These are phyloP conservation scores for Phellopilus nigrolimitatus DNA, from an alignment of 1,284 basidiomycete species.

Conservation along the genomic window DNA sequence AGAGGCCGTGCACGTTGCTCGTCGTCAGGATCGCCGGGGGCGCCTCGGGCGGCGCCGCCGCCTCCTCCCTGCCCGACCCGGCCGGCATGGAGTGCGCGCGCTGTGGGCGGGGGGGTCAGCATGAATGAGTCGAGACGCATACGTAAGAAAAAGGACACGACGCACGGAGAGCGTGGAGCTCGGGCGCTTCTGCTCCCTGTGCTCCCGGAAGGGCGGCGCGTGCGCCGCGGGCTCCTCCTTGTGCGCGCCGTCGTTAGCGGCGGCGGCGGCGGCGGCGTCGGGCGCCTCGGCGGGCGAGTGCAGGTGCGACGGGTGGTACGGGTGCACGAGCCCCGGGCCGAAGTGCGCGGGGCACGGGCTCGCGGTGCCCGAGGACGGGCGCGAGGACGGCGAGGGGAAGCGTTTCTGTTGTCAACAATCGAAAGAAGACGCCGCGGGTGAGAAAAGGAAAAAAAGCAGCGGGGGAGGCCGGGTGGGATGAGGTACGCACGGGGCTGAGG, in stretches of 20 bases:
- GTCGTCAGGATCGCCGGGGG: conserved; percentile 17
- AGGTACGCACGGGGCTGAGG: conserved; percentile 39
- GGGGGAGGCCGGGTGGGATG: neutral
- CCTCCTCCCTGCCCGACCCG: neutral
- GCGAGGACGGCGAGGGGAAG: conserved; percentile 30
- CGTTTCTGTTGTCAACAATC: conserved; percentile 47
- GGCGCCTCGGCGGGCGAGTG: conserved; percentile 11
- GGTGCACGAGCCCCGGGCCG: conserved; percentile 20
- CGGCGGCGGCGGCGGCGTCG: neutral
- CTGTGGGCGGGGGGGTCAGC: neutral
- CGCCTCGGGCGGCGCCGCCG: neutral
- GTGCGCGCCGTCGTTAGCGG: neutral
- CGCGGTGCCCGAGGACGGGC: conserved; percentile 36
- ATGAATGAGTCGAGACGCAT: neutral
- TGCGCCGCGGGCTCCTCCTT: no score
- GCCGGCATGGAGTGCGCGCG: neutral
- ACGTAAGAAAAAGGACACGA: no score
- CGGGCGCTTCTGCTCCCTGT: no score
- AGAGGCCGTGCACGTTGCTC: conserved; percentile 11
- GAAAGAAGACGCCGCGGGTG: neutral
- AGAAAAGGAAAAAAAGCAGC: neutral
- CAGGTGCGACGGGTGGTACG: conserved; percentile 17
- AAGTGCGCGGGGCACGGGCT: conserved; percentile 34
- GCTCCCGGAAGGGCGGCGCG: no score
- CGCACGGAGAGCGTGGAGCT: conserved; percentile 1